A percentile compares a stretch with the other conserved stretches of the same genome.
Evolutionary conservation across 495 filamentous ascomycete species (phyloP).

Genomic region (Chaetomium cochliodes): DNA sequence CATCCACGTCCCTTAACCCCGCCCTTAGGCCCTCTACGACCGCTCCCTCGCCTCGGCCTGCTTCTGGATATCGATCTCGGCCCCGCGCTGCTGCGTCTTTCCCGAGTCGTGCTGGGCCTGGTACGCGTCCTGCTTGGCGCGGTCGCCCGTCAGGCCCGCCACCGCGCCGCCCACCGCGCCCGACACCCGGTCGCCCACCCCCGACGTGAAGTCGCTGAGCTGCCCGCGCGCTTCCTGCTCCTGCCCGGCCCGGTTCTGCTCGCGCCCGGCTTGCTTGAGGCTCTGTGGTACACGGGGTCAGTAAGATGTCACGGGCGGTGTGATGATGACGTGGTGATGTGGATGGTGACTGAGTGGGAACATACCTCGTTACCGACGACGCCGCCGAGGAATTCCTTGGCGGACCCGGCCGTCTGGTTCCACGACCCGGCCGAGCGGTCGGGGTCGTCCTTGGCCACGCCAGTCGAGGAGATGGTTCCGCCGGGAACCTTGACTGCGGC

Average conservation of each 20-base stretch:
- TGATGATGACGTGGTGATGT: too few relatives aligned
- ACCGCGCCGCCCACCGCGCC: slow-evolving; percentile 69
- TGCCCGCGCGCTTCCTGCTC: slow-evolving; percentile 82
- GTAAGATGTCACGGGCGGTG: too few relatives aligned
- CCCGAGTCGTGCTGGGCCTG: slow-evolving; percentile 74
- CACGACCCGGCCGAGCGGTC: slow-evolving; percentile 70
- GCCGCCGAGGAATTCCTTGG: slow-evolving; percentile 79
- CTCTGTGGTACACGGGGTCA: slow-evolving; percentile 32
- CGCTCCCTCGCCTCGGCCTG: slow-evolving; percentile 43
- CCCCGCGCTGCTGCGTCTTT: slow-evolving; percentile 82
- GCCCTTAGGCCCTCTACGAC: background rate
- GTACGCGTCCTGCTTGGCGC: slow-evolving; percentile 56
- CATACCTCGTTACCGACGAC: slow-evolving; percentile 68
- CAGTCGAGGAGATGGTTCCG: slow-evolving; percentile 63
- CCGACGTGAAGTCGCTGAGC: slow-evolving; percentile 69
- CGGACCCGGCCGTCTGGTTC: slow-evolving; percentile 84
- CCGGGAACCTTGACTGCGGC: slow-evolving; percentile 69
- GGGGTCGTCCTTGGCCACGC: slow-evolving; percentile 67
- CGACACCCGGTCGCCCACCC: slow-evolving; percentile 66
- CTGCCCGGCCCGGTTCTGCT: slow-evolving; percentile 81
- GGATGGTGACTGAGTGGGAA: background rate
- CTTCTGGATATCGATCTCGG: slow-evolving; percentile 79
- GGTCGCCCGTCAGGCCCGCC: slow-evolving; percentile 71
- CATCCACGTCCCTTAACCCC: too few relatives aligned
- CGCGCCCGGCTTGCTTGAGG: slow-evolving; percentile 67